phyloP scores from a whole-genome alignment of 495 filamentous ascomycete species.

The Durotheca rogersii region DNA sequence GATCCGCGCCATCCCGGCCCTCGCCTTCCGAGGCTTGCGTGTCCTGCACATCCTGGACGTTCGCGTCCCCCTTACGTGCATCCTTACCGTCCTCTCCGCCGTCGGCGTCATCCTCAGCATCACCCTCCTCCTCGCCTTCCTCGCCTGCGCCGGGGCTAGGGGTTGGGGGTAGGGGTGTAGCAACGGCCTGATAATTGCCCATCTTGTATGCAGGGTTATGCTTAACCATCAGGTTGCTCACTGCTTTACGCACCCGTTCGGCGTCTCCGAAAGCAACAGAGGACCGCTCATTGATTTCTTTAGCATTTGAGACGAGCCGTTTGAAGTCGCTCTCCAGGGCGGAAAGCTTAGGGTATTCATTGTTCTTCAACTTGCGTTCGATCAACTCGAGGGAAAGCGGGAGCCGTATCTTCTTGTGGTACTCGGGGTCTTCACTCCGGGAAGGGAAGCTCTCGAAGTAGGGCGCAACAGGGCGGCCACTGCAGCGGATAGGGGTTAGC shows the following conservation, averaged over 20 bases:
- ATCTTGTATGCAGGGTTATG: constrained; percentile 70
- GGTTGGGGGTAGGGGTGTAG: constrained; percentile 61
- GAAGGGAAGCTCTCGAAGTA: constrained; percentile 70
- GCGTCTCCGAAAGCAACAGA: constrained; percentile 70
- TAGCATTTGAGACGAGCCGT: constrained; percentile 74
- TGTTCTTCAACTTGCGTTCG: constrained; percentile 63
- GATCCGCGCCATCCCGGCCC: constrained; percentile 21
- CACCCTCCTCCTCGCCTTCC: constrained; percentile 35
- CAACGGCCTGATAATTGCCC: constrained; percentile 58
- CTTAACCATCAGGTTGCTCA: constrained; percentile 73
- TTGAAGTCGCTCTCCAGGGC: constrained; percentile 72
- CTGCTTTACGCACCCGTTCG: constrained; percentile 70
- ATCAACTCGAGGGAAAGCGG: constrained; percentile 77
- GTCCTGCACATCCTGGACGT: constrained; percentile 12
- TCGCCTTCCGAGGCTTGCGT: constrained; percentile 25
- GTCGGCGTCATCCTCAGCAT: constrained; percentile 27
- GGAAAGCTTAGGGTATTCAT: constrained; percentile 63
- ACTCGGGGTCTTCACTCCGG: constrained; percentile 62
- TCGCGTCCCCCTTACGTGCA: constrained; percentile 3
- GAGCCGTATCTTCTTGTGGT: constrained; percentile 68
- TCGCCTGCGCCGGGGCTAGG: constrained; percentile 37
- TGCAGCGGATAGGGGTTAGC: constrained; percentile 33
- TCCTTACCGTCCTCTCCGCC: constrained; percentile 28
- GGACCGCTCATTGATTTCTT: constrained; percentile 65
- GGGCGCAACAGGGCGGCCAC: constrained; percentile 66